Percentiles rank a stretch among this genome's conserved stretches.
Conservation (phyloP, 2,329 filamentous ascomycete genomes). For the Colletotrichum destructivum region DNA sequence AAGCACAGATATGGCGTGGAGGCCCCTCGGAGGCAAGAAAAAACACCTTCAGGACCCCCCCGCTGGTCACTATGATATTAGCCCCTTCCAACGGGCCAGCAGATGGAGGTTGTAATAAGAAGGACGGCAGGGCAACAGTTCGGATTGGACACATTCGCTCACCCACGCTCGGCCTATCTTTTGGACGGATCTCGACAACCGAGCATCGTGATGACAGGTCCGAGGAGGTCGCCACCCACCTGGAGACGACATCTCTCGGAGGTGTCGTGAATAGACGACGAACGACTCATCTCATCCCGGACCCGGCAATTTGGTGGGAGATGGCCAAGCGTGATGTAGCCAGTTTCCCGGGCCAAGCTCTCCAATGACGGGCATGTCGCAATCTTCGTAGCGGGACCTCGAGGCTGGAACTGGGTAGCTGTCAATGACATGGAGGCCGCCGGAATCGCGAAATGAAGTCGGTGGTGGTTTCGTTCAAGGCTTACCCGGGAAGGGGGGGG, state of each 20-base stretch:
- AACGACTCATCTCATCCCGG: neutral
- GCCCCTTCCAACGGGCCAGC: too few relatives aligned
- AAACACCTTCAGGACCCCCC: too few relatives aligned
- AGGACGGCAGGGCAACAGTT: neutral
- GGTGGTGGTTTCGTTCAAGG: neutral
- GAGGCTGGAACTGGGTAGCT: neutral
- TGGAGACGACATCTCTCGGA: neutral
- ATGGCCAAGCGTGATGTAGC: neutral
- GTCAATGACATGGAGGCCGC: constrained; percentile 1
- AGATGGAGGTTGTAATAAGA: neutral
- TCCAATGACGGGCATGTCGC: neutral
- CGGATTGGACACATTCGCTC: neutral
- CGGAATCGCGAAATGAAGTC: constrained; percentile 9
- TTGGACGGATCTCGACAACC: neutral
- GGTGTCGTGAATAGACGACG: neutral
- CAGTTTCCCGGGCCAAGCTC: neutral
- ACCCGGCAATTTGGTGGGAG: neutral
- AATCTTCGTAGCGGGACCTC: neutral
- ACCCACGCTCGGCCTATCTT: neutral
- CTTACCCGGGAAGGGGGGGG: neutral
- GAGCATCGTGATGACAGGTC: neutral
- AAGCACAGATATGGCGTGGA: too few relatives aligned
- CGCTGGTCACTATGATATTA: too few relatives aligned
- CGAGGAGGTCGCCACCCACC: neutral
- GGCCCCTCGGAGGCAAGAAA: too few relatives aligned